Base-by-base conservation (phyloP, 352 stramenopile species). In the Phytophthora rubi region DNA sequence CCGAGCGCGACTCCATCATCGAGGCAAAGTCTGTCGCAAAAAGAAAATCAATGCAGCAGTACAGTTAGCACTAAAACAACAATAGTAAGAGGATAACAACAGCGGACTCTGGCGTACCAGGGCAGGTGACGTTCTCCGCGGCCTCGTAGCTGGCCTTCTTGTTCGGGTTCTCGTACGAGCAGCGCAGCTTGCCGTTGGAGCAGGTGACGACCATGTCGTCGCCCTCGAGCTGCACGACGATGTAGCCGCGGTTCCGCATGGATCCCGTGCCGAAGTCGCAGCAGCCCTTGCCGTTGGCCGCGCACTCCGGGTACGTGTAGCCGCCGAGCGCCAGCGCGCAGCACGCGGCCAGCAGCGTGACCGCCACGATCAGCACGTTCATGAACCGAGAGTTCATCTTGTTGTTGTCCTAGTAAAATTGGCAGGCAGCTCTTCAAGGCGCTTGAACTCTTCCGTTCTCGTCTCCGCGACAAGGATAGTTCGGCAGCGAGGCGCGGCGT, bases 161-260 rank as follows among this genome's bases (percentile, higher is more conserved):
- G 59, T 74, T 79, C 5, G 85, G 82, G 74, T 93, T 91, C 51
- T 84, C 83, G 26, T 71, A 58, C 35, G 82, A 82, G 73, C 85
- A 93, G 57, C 77, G 72, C 69, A 93, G 71, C 37, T 57, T 63
- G 58, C 79, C 77, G 48, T 80, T 69, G 42, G 70, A 77, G 74
- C 85, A 93, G 30, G 85, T 93, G 70, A 93, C 78, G 53, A 88
- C 81, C 58, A 85, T 83, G 57, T 82, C 80, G 37, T 76, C 73
- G 10, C 77, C 77, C 48, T 80, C 64, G 45, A 90, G 30, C 39
- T 62, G 56, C 42, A 88, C 62, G 32, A 91, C 78, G 10, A 88
- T 67, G 71, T 89, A 91, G 30, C 85, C 85, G 30, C 73, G 85
- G 65, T 83, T 81, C 48, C 70, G 76, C 85, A 93, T 93, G 42